These are phyloP conservation scores for Fusarium sp. DNA, from an alignment of 2,329 filamentous ascomycete genomes.

Conservation along the genomic window DNA sequence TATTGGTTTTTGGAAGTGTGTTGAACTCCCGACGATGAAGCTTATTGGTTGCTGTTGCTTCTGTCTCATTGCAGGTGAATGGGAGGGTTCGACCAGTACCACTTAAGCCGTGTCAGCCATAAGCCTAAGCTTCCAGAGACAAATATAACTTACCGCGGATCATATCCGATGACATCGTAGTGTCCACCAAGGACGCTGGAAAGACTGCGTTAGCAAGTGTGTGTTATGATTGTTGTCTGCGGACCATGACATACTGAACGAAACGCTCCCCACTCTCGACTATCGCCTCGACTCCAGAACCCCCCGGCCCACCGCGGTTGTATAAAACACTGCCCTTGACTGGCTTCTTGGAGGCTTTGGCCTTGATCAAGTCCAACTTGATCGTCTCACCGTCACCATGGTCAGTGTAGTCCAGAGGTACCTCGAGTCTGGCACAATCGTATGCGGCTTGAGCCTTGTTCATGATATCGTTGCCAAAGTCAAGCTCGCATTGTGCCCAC, in stretches of 20 bases:
- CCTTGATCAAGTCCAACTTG: constrained; percentile 48
- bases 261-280: fast-evolving
- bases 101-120: neutral
- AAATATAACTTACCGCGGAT: constrained; percentile 6
- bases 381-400: constrained; percentile 43
- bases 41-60: neutral
- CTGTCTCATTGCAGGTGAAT: neutral
- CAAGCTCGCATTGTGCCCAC: constrained; percentile 18
- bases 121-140: neutral
- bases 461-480: neutral
- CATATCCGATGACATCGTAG: constrained; percentile 23
- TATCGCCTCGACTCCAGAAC: constrained; percentile 16
- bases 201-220: neutral
- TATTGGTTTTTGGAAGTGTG: neutral
- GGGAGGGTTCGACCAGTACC: constrained; percentile 17
- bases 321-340: constrained; percentile 53
- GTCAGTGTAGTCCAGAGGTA: constrained; percentile 55
- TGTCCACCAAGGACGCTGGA: constrained; percentile 28
- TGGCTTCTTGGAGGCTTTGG: constrained; percentile 46
- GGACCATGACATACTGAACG: neutral
- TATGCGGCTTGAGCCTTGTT: neutral
- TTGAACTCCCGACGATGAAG: constrained; percentile 9
- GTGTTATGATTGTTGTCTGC: neutral
- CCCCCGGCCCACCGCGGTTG: constrained; percentile 54
- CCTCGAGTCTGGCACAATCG: constrained; percentile 51